phyloP scores from a whole-genome alignment of 768 basidiomycete genomes.

The Lenzites betulinus region DNA sequence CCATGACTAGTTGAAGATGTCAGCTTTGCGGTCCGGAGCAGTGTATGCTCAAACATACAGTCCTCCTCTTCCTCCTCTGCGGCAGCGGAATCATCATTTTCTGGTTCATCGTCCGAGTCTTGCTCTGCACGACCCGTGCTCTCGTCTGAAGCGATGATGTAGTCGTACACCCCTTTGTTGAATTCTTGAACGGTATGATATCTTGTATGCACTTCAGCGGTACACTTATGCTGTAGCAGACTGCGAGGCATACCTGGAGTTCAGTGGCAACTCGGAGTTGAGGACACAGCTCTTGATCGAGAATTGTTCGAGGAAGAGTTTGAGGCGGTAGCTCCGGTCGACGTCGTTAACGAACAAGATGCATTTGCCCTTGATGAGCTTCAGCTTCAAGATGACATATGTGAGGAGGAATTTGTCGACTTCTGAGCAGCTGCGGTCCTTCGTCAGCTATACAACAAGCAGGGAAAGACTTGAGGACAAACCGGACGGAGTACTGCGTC shows the following conservation, averaged over 20 bases:
- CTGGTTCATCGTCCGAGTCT: constrained; percentile 50
- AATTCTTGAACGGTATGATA: constrained; percentile 99
- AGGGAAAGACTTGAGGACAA: constrained; percentile 20
- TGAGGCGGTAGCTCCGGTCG: constrained; percentile 91
- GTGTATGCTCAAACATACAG: constrained; percentile 29
- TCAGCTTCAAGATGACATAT: constrained; percentile 95
- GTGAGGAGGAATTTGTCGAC: constrained; percentile 95
- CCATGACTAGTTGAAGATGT: constrained; percentile 44
- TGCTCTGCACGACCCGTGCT: constrained; percentile 55
- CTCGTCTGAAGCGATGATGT: constrained; percentile 98
- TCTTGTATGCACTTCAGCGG: constrained; percentile 41
- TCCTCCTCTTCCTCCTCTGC: constrained; percentile 43
- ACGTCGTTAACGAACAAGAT: constrained; percentile 97
- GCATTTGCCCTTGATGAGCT: constrained; percentile 93
- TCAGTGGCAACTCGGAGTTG: constrained; percentile 93
- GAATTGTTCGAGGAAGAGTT: constrained; percentile 98
- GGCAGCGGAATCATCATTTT: constrained; percentile 31
- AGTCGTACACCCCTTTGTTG: constrained; percentile 97
- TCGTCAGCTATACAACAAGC: neutral
- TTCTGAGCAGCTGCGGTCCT: constrained; percentile 72
- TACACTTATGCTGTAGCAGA: neutral
- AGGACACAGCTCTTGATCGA: constrained; percentile 95
- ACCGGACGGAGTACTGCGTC: constrained; percentile 86
- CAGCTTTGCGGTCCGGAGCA: neutral
- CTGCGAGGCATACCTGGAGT: constrained; percentile 69